These are phyloP conservation scores for Coniochaeta ligniaria DNA, from an alignment of 2,329 filamentous ascomycete genomes.

Conservation along the genomic window DNA sequence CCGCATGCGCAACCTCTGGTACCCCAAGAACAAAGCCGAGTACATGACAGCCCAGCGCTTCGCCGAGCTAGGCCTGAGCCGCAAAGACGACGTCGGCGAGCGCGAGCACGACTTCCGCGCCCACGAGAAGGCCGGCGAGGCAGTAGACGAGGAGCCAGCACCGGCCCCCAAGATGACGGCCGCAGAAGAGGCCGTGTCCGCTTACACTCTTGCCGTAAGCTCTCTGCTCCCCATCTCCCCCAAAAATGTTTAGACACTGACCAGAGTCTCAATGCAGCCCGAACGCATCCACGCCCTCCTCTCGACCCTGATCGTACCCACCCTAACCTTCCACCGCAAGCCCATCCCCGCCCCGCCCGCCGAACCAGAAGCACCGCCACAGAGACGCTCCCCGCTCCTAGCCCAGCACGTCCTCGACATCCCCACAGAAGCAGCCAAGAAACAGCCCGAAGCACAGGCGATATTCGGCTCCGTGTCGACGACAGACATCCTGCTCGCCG, in stretches of 20 bases:
- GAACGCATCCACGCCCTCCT: slow-evolving; percentile 27
- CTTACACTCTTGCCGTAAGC: slow-evolving; percentile 9
- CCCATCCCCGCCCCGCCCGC: slow-evolving; percentile 18
- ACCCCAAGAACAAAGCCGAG: slow-evolving; percentile 22
- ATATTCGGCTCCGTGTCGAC: slow-evolving; percentile 37
- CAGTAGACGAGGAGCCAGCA: slow-evolving; percentile 1
- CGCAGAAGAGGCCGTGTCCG: slow-evolving; percentile 6
- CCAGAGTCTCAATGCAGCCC: slow-evolving; percentile 17
- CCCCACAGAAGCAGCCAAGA: slow-evolving; percentile 1
- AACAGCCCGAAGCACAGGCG: slow-evolving; percentile 9
- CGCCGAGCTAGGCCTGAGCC: slow-evolving; percentile 19
- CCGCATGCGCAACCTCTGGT: slow-evolving; percentile 29
- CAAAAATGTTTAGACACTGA: not conserved
- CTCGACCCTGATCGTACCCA: slow-evolving; percentile 23
- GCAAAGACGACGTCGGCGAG: slow-evolving; percentile 17
- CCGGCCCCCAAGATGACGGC: not conserved
- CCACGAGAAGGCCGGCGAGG: slow-evolving; percentile 2
- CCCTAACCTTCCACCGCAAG: slow-evolving; percentile 30
- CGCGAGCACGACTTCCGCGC: slow-evolving; percentile 20
- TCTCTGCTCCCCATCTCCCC: not conserved
- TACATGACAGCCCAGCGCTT: slow-evolving; percentile 26
- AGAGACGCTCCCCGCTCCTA: slow-evolving; percentile 15
- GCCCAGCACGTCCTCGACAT: slow-evolving; percentile 6
- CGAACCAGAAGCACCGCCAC: slow-evolving; percentile 11
- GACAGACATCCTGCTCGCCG: slow-evolving; percentile 24